Evolutionary conservation across 768 basidiomycete species (phyloP).

Genomic region (Russula virescens): DNA sequence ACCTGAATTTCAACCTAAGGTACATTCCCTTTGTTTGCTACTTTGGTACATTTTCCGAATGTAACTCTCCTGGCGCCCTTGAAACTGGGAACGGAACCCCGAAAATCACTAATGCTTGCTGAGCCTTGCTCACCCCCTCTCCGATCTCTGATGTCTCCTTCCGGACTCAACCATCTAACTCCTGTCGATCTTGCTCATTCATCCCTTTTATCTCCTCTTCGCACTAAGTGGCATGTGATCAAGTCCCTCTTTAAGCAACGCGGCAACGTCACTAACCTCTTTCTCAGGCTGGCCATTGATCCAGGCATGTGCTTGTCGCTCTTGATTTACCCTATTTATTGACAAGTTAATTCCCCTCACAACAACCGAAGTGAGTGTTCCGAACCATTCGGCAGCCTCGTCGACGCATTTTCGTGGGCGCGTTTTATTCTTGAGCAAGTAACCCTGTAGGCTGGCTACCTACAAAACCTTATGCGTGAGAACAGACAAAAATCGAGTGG

Average conservation of each 20-base stretch:
- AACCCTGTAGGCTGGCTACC: constrained; percentile 83
- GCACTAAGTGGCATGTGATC: constrained; percentile 40
- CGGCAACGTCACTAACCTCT: constrained; percentile 35
- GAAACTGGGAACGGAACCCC: too few species aligned
- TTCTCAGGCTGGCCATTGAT: constrained; percentile 82
- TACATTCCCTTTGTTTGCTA: too few species aligned
- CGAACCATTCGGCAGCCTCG: constrained; percentile 68
- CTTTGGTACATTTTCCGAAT: too few species aligned
- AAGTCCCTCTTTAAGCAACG: not conserved
- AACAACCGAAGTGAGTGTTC: constrained; percentile 2
- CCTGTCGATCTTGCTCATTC: too few species aligned
- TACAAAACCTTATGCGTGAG: constrained; percentile 28
- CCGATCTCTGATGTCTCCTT: too few species aligned
- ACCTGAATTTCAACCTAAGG: too few species aligned
- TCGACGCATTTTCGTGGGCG: constrained; percentile 82
- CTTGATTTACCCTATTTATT: constrained; percentile 50
- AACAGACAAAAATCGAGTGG: not conserved
- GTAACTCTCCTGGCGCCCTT: too few species aligned
- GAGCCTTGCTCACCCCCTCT: too few species aligned
- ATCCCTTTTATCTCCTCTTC: constrained; percentile 52
- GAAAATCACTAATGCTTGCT: too few species aligned
- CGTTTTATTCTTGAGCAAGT: constrained; percentile 84
- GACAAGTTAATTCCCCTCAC: not conserved
- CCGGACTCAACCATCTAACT: too few species aligned
- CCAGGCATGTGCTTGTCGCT: constrained; percentile 78